A percentile compares a stretch with the other conserved stretches of the same genome.
phyloP scores from a whole-genome alignment of 2,329 filamentous ascomycete species.

The Ophiosphaerella korrae region DNA sequence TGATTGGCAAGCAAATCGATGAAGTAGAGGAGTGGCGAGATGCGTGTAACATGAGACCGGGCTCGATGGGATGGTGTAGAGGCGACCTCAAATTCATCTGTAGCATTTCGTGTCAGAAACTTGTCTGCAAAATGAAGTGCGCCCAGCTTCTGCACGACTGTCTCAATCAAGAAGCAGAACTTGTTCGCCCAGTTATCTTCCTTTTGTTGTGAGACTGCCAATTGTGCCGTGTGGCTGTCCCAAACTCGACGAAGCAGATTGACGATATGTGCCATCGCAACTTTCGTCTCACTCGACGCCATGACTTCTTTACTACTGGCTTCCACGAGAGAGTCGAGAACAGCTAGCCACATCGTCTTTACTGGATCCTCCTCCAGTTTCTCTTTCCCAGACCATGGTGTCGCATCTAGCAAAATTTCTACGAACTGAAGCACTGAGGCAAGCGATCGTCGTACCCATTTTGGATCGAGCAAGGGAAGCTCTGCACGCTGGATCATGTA shows the following conservation, averaged over 20 bases:
- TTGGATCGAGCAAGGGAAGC: slow-evolving; percentile 80
- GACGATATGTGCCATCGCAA: slow-evolving; percentile 75
- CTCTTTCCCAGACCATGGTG: slow-evolving; percentile 50
- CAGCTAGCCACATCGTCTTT: slow-evolving; percentile 65
- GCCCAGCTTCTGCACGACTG: slow-evolving; percentile 58
- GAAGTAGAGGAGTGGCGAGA: slow-evolving; percentile 69
- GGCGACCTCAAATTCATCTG: slow-evolving; percentile 65
- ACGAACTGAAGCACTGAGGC: slow-evolving; percentile 67
- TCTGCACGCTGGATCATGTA: slow-evolving; percentile 65
- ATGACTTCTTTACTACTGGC: slow-evolving; percentile 87
- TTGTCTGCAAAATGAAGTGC: slow-evolving; percentile 57
- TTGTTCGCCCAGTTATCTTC: slow-evolving; percentile 54
- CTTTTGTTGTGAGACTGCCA: slow-evolving; percentile 39
- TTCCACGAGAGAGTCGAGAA: slow-evolving; percentile 67
- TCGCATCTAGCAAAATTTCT: slow-evolving; percentile 58
- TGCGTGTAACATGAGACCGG: slow-evolving; percentile 54
- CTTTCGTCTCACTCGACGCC: slow-evolving; percentile 79
- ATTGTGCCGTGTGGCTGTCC: slow-evolving; percentile 56
- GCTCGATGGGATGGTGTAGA: slow-evolving; percentile 69
- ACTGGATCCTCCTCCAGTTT: slow-evolving; percentile 53
- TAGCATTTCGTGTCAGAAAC: slow-evolving; percentile 57
- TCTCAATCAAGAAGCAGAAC: slow-evolving; percentile 58
- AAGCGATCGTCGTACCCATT: slow-evolving; percentile 81
- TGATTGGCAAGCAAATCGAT: slow-evolving; percentile 63
- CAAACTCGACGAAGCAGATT: slow-evolving; percentile 73